Evolutionary conservation across 2,329 filamentous ascomycete species (phyloP), one percentile per base, ranked within the genome.

Genomic region (Talaromyces rugulosus): DNA sequence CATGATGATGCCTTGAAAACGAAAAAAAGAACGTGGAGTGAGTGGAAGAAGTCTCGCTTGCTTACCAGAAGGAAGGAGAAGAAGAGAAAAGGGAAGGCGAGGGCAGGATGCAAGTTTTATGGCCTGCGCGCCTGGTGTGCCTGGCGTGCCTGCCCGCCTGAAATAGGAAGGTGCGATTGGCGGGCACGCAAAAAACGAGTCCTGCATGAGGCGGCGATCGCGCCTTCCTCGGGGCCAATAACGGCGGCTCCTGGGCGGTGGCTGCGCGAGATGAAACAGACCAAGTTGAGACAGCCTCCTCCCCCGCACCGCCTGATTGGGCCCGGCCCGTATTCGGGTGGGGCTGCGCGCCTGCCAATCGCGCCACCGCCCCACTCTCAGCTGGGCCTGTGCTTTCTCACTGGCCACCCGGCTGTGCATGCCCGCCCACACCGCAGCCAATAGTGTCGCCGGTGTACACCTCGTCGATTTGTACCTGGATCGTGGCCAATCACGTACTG

Each of bases 41-140:
- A 59, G 28, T 59, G 61, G 61, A 62, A 62, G 61, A 62, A 62
- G 61, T 56, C 61, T 62, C 61, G 61, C 61, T 62, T 62, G 44
- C 61, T 62, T 62, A 56, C 56, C 61, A 59, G 42, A 55, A 59
- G 58, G 23, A 51, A 59, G 40, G 40, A 52, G 53, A 36, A 16
- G 42, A 56, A 27, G 50, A 18, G 51, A 30, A 50, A 34, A 33
- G 47, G 47, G 12, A 50, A 23, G 23, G 23, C 23, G 50, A 27
- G 23, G 44, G 44, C 18, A 27, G 23, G 36, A 40, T 40, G 36
- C 18, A 47, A 47, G 7, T 11, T 27, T 47, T 47, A 47, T 23
- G 23, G n/a, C n/a, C n/a, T 47, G 18, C 44, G 18, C 44, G 33
- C 33, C 33, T 7, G 33, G 33, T 36, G 8, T 12, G 12, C 33